Base-by-base conservation (phyloP, 2,329 filamentous ascomycete species). In the Lasiodiplodia sp. region DNA sequence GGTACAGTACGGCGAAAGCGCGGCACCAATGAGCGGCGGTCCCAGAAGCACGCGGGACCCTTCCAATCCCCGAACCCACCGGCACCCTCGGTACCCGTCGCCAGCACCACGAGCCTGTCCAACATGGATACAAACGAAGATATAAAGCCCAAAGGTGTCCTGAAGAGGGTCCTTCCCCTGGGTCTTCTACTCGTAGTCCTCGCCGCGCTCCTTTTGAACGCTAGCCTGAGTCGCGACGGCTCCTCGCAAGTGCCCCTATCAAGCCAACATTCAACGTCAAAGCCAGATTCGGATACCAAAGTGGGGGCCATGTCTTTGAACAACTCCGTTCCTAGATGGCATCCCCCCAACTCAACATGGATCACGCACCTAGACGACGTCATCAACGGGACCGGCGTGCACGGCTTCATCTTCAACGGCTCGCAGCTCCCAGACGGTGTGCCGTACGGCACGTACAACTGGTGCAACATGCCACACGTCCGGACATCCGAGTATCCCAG, bases 381-480 rank as follows among this genome's bases (percentile, higher is more conserved):
- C 0, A 76, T 93, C 62, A 83, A 85, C 68, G 84, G 85, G 8
- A 81, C 84, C 2, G 92, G 91, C 1, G 85, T 89, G 0, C 90
- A 93, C 77, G 92, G 91, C 2, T 94, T 93, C 76, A 85, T 92
- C 21, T 96, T 90, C 80, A 89, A 93, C 74, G 85, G 86, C 40
- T 92, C 91, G 1, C 72, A 80, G 1, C 86, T 87, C 0, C 87
- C 91, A 0, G 80, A 84, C 66, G 75, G 76, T 7, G 75, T 79
- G 0, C 72, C 82, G 47, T 90, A 92, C 78, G 87, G 88, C 6
- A 84, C 81, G 1, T 94, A 94, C 79, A 93, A 95, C 78, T 95
- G 85, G 85, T 96, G 92, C 79, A 94, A 96, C 75, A 96, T 96
- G 92, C 92, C 93, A 0, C 93, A 95, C 80, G 90, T 92, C n/a